These are phyloP conservation scores for Coniochaeta sp. DNA, from an alignment of 2,329 filamentous ascomycete genomes.

Conservation along the genomic window DNA sequence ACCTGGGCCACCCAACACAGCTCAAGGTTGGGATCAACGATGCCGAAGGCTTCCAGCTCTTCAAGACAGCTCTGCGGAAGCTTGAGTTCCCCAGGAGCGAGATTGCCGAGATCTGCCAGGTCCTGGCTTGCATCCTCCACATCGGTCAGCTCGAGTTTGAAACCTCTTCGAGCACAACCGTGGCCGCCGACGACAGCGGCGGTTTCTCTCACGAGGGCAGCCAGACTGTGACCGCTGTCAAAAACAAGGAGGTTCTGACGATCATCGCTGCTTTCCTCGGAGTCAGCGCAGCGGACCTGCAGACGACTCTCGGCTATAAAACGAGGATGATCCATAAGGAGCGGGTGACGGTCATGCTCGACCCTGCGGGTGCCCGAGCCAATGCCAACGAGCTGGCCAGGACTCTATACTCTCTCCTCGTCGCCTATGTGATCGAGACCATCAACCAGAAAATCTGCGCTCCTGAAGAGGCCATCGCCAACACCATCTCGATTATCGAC, in stretches of 20 bases:
- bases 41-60: conserved; percentile 88
- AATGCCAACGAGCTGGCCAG: conserved; percentile 93
- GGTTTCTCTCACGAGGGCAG: conserved; percentile 94
- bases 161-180: conserved; percentile 70
- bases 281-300: conserved; percentile 71
- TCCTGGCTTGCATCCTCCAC: conserved; percentile 89
- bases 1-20: conserved; percentile 91
- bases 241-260: conserved; percentile 82
- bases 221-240: conserved; percentile 77
- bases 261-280: conserved; percentile 94
- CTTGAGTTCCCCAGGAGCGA: conserved; percentile 89
- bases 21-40: conserved; percentile 97
- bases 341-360: conserved; percentile 97
- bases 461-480: conserved; percentile 77
- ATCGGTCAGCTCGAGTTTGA: conserved; percentile 95
- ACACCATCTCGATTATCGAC: conserved; percentile 91
- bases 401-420: conserved; percentile 87
- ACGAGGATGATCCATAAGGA: conserved; percentile 95
- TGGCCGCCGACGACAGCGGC: conserved; percentile 81
- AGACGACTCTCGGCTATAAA: conserved; percentile 87
- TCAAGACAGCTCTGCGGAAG: conserved; percentile 91
- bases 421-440: conserved; percentile 87
- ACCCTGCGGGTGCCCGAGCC: conserved; percentile 78
- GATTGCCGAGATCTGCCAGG: conserved; percentile 94
- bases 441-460: conserved; percentile 89